Conservation (phyloP, 345 rosid species). For the Syzygium grande region DNA sequence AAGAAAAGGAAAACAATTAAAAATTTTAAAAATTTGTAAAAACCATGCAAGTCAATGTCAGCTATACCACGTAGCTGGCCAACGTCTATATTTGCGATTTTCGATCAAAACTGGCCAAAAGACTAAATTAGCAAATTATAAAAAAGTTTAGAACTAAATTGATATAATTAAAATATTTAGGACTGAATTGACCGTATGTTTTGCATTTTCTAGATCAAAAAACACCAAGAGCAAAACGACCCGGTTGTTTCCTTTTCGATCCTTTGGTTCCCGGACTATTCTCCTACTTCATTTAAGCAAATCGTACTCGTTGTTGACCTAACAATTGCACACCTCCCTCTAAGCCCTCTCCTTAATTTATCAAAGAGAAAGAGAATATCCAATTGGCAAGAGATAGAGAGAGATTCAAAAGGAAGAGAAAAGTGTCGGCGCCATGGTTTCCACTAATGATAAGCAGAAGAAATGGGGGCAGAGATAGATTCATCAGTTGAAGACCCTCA, state of each 20-base stretch:
- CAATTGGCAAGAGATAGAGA: neutral
- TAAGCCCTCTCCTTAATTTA: neutral
- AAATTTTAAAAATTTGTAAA: neutral
- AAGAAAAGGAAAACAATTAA: neutral
- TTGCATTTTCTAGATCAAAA: no score
- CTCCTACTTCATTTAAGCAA: neutral
- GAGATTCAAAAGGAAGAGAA: neutral
- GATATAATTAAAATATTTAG: no score
- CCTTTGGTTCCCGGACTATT: neutral
- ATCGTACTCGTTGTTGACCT: neutral
- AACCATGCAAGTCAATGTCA: fast-evolving
- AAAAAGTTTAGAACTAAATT: no score
- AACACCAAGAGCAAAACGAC: neutral
- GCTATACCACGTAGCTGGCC: fast-evolving
- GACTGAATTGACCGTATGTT: no score
- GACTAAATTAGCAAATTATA: neutral
- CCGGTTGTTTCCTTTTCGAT: neutral
- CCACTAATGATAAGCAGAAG: neutral
- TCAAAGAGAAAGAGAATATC: neutral
- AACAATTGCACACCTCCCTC: neutral
- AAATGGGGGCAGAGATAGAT: neutral
- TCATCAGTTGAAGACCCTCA: neutral
- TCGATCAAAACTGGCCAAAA: neutral
- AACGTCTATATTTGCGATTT: fast-evolving
- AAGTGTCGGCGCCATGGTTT: neutral